Evolutionary conservation across 768 basidiomycete genomes (phyloP), one percentile per base, ranked within the genome.

Genomic region (Suillus alpinus): DNA sequence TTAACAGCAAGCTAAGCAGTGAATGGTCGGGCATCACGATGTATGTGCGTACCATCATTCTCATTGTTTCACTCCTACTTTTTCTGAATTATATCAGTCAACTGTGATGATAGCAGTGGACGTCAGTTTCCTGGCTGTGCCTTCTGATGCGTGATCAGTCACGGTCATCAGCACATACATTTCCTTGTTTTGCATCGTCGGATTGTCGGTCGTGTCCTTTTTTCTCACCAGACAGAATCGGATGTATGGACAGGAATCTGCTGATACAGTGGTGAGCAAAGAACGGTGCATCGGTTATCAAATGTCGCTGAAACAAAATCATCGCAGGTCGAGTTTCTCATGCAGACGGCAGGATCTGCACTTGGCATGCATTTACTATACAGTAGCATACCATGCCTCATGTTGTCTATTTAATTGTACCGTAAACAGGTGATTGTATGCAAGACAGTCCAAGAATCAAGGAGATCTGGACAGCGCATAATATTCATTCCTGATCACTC

Each of bases 91-190:
- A 20, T 13, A 20, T 39, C 18, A 84, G 82, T 76, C 76, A 2
- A 81, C 80, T 1, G 80, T 84, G 14, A 68, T 85, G 40, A 65
- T 85, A 5, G 79, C 78, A n/a, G 81, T 80, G 2, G 83, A 84
- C 57, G 79, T 86, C 2, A 79, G 78, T 0, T 83, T 84, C 63
- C 67, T 86, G 13, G 79, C 81, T 10, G 83, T 86, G 14, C 79
- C 79, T 29, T 71, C 73, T 39, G 75, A 62, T 46, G 6, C 12
- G 18, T 18, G 12, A 51, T 56, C 20, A 46, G 56, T 44, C 4
- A 31, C 56, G 1, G 32, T 53, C 71, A 16, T 72, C 62, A 3
- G 51, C 67, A 0, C 69, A 44, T 80, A 78, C 44, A 58, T 76
- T 8, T 80, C 80, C 1, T 72, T 72, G 6, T 56, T 78, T 6